Conservation (phyloP, 805 yeast species). For the Yarrowia osloensis region DNA sequence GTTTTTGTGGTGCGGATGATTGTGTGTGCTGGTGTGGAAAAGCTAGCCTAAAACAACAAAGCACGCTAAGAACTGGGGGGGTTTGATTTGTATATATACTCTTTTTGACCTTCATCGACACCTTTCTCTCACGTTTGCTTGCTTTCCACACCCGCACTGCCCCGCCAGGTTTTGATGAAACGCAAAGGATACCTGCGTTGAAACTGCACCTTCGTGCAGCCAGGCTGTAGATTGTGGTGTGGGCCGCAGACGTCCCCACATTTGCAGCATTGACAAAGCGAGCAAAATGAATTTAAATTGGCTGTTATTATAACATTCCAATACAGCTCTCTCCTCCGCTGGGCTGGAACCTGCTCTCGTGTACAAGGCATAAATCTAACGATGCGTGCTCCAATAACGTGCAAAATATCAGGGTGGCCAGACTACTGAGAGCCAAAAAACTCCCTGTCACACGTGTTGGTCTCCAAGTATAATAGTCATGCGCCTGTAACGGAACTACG, state of each 20-base stretch:
- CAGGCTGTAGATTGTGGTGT: conserved; percentile 8
- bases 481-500: background rate
- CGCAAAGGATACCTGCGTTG: conserved; percentile 13
- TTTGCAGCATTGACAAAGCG: conserved; percentile 11
- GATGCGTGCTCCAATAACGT: background rate
- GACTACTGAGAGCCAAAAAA: background rate
- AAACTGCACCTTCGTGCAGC: conserved; percentile 12
- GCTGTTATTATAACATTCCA: background rate
- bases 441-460: background rate
- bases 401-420: background rate
- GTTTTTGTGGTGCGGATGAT: background rate
- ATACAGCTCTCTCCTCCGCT: background rate
- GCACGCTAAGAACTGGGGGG: background rate
- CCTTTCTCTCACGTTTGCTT: background rate
- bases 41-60: background rate
- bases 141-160: conserved; percentile 7
- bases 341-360: background rate
- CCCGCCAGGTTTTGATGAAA: background rate
- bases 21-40: background rate
- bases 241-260: conserved; percentile 21
- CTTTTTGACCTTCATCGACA: background rate
- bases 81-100: background rate
- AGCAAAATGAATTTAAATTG: conserved; percentile 11
- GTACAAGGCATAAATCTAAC: background rate
- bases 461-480: no score